Evolutionary conservation across 1,284 basidiomycete species (phyloP).

Genomic region (Earliella scabrosa): DNA sequence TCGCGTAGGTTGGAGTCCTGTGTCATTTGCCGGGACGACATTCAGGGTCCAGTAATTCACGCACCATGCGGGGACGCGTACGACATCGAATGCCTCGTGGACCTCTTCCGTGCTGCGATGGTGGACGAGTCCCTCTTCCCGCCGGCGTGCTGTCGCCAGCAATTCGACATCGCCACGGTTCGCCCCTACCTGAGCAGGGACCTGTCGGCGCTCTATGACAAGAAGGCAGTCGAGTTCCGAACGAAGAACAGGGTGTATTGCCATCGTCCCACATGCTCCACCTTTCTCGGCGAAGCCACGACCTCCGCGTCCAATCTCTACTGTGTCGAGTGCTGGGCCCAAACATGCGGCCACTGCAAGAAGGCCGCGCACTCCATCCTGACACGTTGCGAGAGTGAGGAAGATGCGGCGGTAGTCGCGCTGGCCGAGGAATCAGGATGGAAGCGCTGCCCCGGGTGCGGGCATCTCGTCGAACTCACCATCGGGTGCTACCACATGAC

Average conservation of each 20-base stretch:
- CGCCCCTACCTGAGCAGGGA: conserved; percentile 28
- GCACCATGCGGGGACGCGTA: conserved; percentile 44
- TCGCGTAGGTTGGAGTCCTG: conserved; percentile 25
- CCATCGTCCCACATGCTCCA: conserved; percentile 46
- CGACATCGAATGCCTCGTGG: conserved; percentile 41
- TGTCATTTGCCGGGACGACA: conserved; percentile 37
- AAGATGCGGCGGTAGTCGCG: conserved; percentile 44
- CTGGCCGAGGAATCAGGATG: conserved; percentile 47
- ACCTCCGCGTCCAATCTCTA: conserved; percentile 18
- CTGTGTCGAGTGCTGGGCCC: conserved; percentile 41
- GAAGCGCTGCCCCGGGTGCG: conserved; percentile 48
- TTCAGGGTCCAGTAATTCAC: conserved; percentile 25
- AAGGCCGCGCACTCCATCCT: conserved; percentile 37
- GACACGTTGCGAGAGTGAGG: conserved; percentile 27
- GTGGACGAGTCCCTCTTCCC: conserved; percentile 49
- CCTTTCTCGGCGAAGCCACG: conserved; percentile 52
- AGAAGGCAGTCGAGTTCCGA: conserved; percentile 41
- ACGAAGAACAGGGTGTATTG: conserved; percentile 48
- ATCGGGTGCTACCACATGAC: conserved; percentile 46
- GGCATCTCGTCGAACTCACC: conserved; percentile 39
- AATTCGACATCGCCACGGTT: conserved; percentile 35
- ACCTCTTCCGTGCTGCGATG: conserved; percentile 41
- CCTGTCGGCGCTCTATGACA: conserved; percentile 31
- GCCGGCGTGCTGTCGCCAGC: conserved; percentile 44
- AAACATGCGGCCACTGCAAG: conserved; percentile 51